Evolutionary conservation across 345 rosid species (phyloP).

Genomic region (Salix purpurea): DNA sequence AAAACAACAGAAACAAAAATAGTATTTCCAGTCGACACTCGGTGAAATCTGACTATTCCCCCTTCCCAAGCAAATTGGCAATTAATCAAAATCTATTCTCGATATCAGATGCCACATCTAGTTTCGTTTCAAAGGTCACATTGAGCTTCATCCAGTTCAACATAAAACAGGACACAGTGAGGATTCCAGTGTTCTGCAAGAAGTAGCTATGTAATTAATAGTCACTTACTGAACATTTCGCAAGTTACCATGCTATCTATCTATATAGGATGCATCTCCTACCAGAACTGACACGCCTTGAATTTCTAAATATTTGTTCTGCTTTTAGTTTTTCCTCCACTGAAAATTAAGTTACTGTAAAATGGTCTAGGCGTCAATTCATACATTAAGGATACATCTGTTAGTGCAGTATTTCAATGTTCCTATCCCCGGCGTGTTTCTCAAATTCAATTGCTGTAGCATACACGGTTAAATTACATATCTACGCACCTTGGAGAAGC

Average conservation of each 20-base stretch:
- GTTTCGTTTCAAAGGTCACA: not conserved
- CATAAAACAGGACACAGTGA: not conserved
- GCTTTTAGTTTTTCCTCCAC: not conserved
- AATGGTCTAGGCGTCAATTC: not conserved
- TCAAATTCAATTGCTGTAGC: not conserved
- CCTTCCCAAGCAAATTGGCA: not conserved
- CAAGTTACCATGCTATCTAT: not conserved
- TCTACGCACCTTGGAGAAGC: slow-evolving; percentile 6
- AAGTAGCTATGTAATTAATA: not conserved
- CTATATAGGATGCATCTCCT: not conserved
- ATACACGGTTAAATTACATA: not conserved
- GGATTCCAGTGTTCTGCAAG: not conserved
- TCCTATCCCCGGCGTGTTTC: not conserved
- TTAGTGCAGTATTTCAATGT: not conserved
- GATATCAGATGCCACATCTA: not conserved
- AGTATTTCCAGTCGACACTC: not conserved
- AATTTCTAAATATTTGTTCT: not conserved
- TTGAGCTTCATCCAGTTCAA: not conserved
- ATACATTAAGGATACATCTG: not conserved
- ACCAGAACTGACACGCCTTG: not conserved
- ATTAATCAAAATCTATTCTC: not conserved
- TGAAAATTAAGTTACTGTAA: not conserved
- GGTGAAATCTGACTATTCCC: not conserved
- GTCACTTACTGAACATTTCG: not conserved
- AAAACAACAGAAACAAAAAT: not conserved